Conservation (phyloP, 352 stramenopile species). For the Globisporangium lucens region DNA sequence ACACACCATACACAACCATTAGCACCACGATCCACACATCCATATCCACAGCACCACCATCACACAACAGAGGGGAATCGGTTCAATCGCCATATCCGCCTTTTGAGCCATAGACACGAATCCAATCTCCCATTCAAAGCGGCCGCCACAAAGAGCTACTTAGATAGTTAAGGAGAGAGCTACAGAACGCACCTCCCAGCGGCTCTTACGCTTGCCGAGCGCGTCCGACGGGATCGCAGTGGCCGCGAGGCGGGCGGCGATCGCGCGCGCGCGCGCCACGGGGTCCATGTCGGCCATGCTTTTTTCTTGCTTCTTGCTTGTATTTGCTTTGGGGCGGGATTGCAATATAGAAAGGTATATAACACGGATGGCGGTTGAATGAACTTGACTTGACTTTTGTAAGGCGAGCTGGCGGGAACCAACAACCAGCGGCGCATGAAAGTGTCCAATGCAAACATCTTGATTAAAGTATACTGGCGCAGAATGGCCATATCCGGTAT, state of each 20-base stretch:
- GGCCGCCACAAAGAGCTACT: neutral
- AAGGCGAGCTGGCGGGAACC: neutral
- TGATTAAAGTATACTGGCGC: no score
- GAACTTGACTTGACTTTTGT: neutral
- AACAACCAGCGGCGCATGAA: neutral
- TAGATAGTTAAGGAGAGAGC: slow-evolving; percentile 1
- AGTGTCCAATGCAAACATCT: no score
- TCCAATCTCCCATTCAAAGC: neutral
- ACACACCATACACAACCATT: neutral
- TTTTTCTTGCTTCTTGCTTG: neutral
- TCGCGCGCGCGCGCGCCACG: slow-evolving; percentile 76
- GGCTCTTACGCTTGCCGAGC: slow-evolving; percentile 82
- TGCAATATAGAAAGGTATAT: neutral
- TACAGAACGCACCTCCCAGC: slow-evolving; percentile 67
- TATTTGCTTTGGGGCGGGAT: neutral
- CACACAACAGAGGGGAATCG: slow-evolving; percentile 1
- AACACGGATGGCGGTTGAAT: neutral
- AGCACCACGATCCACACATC: neutral
- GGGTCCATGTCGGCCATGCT: slow-evolving; percentile 61
- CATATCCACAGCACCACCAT: neutral
- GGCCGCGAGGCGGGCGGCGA: slow-evolving; percentile 74
- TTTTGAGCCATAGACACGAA: neutral
- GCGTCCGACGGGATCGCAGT: slow-evolving; percentile 64
- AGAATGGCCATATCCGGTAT: no score
- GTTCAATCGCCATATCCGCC: neutral